phyloP scores from a whole-genome alignment of 306 rosid species.

The Castanopsis chinensis region DNA sequence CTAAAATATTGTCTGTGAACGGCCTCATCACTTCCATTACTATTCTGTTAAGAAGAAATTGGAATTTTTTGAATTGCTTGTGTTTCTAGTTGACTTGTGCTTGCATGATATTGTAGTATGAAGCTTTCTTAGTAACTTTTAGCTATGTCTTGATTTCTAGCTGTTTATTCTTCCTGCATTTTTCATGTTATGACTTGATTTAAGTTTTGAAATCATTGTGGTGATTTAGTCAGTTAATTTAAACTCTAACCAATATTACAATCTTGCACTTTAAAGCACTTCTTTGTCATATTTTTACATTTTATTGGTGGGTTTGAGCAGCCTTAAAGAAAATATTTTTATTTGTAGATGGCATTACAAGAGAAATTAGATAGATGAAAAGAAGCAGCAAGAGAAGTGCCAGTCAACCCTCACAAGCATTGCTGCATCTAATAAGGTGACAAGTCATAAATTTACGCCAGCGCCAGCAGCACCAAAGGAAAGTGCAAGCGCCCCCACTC shows the following conservation, averaged over 20 bases:
- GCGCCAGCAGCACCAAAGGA: slow-evolving; percentile 9
- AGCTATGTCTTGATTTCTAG: neutral
- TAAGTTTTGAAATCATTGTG: no score
- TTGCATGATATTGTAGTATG: neutral
- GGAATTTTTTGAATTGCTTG: neutral
- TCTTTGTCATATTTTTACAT: no score
- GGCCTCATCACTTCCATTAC: neutral
- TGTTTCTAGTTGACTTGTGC: neutral
- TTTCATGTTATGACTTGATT: no score
- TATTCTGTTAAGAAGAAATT: neutral
- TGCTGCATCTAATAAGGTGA: slow-evolving; percentile 46
- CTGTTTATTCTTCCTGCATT: neutral
- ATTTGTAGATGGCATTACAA: slow-evolving; percentile 58
- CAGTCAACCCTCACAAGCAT: slow-evolving; percentile 63
- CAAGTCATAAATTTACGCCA: slow-evolving; percentile 31
- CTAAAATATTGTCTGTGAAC: neutral
- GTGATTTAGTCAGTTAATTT: no score
- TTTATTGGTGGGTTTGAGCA: no score
- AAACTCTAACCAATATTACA: no score
- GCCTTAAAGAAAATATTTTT: no score
- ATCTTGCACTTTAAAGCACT: no score
- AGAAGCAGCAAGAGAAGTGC: slow-evolving; percentile 73
- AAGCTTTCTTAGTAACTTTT: neutral
- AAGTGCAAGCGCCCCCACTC: slow-evolving; percentile 43
- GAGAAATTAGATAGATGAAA: slow-evolving; percentile 51